Base-by-base conservation (phyloP, 805 yeast genomes). In the Starmera dryadoides region DNA sequence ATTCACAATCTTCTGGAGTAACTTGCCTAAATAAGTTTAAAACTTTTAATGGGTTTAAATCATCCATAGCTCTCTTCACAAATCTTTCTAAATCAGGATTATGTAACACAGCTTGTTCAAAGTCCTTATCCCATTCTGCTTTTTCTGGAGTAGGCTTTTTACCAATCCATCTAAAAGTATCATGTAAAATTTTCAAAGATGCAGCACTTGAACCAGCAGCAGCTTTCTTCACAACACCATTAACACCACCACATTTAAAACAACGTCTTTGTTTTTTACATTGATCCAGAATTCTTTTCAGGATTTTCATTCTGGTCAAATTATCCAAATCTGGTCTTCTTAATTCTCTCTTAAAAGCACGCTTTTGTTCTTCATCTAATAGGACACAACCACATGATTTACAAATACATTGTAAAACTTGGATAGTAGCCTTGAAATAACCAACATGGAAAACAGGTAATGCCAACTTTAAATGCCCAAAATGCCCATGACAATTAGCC, bases 381-480 rank as follows among this genome's bases (percentile, higher is more conserved):
- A 93, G 64, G 19, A 93, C 62, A 9, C 80, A 67, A 1, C 95
- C 84, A 64, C 99, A 93, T 46, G 73, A 77, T 59, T 93, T 93
- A 69, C 99, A 93, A 44, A 93, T 79, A 39, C 86, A 77, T 60
- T 93, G 98, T 40, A 93, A 64, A 31, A 93, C 88, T 55, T 79
- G 83, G 47, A 93, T 84, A 18, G 87, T 84, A 33, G 89, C 81
- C 59, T 91, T 91, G 72, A 93, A 93, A 60, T 89, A 93, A 16
- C 99, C 99, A 35, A 93, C 93, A 56, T 93, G 98, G 66, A 91
- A 93, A 12, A 89, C 98, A 2, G 99, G 99, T 34, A 93, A 68
- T 0, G 98, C 96, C 38, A 93, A 71, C 53, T 86, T 77, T 46
- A 93, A 77, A 55, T 94, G 96, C 32, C 99, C 99, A 60, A 93